phyloP scores from a whole-genome alignment of 2,329 filamentous ascomycete species.

The Hymenoscyphus infarciens region DNA sequence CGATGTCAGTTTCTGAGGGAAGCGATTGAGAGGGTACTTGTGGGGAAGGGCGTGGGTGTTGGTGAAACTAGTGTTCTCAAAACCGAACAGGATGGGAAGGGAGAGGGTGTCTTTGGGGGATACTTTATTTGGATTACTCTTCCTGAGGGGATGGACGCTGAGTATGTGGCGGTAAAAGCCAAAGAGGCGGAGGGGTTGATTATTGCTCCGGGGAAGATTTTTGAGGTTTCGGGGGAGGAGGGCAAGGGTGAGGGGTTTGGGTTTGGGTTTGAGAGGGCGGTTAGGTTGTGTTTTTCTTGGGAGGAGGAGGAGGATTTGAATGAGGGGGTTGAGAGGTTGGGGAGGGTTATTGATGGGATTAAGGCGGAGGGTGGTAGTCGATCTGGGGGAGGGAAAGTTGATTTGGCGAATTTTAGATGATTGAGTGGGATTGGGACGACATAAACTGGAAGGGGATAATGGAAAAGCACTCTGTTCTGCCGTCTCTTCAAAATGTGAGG shows the following conservation, averaged over 20 bases:
- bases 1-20: slow-evolving; percentile 51
- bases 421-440: not conserved
- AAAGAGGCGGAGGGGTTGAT: slow-evolving; percentile 61
- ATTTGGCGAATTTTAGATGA: slow-evolving; percentile 26
- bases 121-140: slow-evolving; percentile 83
- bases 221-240: slow-evolving; percentile 61
- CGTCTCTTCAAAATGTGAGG: no score
- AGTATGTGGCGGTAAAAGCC: slow-evolving; percentile 54
- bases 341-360: slow-evolving; percentile 40
- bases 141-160: slow-evolving; percentile 48
- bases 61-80: slow-evolving; percentile 30
- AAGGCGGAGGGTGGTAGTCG: slow-evolving; percentile 10
- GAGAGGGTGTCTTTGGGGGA: slow-evolving; percentile 60
- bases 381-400: slow-evolving; percentile 4
- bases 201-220: slow-evolving; percentile 66
- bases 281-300: slow-evolving; percentile 71
- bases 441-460: not conserved
- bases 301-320: slow-evolving; percentile 61
- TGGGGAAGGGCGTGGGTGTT: slow-evolving; percentile 56
- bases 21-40: slow-evolving; percentile 57
- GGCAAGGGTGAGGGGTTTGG: slow-evolving; percentile 49
- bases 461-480: not conserved
- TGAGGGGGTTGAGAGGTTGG: slow-evolving; percentile 65
- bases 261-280: slow-evolving; percentile 53
- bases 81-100: slow-evolving; percentile 33